These are phyloP conservation scores for Craterostigma plantagineum DNA, from an alignment of 257 asterid species.

Conservation along the genomic window DNA sequence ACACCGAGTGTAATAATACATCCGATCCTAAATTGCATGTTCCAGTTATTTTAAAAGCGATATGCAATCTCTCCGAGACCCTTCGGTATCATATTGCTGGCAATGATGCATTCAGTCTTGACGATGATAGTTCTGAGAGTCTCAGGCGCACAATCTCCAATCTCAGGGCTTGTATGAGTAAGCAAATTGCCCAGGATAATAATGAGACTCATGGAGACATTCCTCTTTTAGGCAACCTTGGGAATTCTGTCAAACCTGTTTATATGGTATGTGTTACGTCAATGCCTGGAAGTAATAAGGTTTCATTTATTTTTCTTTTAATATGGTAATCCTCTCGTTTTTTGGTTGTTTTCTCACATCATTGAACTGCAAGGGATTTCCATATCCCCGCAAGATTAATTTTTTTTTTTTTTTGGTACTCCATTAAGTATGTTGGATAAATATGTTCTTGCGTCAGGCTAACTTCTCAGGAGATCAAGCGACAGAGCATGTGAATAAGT, in stretches of 20 bases:
- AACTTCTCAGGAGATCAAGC: too few relatives aligned
- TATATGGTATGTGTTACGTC: slow-evolving; percentile 25
- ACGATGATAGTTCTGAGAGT: slow-evolving; percentile 26
- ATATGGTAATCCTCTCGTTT: too few relatives aligned
- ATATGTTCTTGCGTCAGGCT: too few relatives aligned
- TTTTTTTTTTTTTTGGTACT: too few relatives aligned
- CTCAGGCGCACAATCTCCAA: slow-evolving; percentile 31
- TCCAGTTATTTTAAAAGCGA: slow-evolving; percentile 28
- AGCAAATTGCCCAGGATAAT: slow-evolving; percentile 14
- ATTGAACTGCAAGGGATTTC: too few relatives aligned
- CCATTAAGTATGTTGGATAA: too few relatives aligned
- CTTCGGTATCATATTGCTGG: slow-evolving; percentile 27
- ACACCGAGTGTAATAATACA: slow-evolving; percentile 18
- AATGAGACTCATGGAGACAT: slow-evolving; percentile 11
- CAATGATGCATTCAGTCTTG: slow-evolving; percentile 23
- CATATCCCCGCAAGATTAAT: too few relatives aligned
- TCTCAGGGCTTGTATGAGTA: slow-evolving; percentile 35
- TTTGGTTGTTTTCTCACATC: too few relatives aligned
- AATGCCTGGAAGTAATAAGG: background rate
- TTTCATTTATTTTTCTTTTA: too few relatives aligned
- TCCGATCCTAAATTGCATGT: slow-evolving; percentile 29
- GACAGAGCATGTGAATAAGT: too few relatives aligned
- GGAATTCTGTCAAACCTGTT: slow-evolving; percentile 16
- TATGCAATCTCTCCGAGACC: slow-evolving; percentile 50
- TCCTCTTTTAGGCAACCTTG: slow-evolving; percentile 16